A percentile compares a stretch with the other conserved stretches of the same genome.
phyloP scores from a whole-genome alignment of 2,329 filamentous ascomycete species.

The Cercospora nicotianae region DNA sequence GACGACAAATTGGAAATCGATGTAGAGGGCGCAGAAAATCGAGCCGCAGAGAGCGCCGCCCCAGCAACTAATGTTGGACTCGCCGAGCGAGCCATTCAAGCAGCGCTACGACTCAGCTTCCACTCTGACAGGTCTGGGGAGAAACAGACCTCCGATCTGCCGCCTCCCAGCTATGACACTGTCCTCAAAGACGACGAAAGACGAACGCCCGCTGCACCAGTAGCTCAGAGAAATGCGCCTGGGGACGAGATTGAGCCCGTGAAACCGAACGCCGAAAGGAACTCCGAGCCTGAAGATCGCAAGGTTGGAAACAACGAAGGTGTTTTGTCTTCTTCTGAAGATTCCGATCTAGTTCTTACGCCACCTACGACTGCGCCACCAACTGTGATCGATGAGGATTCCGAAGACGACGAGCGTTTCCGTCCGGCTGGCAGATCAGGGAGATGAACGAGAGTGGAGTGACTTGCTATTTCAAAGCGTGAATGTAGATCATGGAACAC shows the following conservation, averaged over 20 bases:
- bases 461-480: neutral
- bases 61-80: neutral
- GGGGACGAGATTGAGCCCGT: neutral
- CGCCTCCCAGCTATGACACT: conserved; percentile 9
- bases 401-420: conserved; percentile 12
- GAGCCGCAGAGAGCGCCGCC: neutral
- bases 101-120: conserved; percentile 12
- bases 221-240: neutral
- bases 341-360: conserved; percentile 3
- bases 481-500: neutral
- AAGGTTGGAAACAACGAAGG: neutral
- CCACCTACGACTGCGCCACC: conserved; percentile 15
- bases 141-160: neutral
- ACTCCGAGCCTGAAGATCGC: neutral
- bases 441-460: neutral
- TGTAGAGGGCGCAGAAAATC: neutral
- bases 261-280: neutral
- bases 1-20: neutral
- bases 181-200: conserved; percentile 14
- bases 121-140: neutral
- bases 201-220: neutral
- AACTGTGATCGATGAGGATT: conserved; percentile 15
- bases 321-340: conserved; percentile 10
- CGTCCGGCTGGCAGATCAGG: neutral
- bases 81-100: conserved; percentile 12